Conservation (phyloP, 257 asterid species). For the Euphrasia confusa region DNA sequence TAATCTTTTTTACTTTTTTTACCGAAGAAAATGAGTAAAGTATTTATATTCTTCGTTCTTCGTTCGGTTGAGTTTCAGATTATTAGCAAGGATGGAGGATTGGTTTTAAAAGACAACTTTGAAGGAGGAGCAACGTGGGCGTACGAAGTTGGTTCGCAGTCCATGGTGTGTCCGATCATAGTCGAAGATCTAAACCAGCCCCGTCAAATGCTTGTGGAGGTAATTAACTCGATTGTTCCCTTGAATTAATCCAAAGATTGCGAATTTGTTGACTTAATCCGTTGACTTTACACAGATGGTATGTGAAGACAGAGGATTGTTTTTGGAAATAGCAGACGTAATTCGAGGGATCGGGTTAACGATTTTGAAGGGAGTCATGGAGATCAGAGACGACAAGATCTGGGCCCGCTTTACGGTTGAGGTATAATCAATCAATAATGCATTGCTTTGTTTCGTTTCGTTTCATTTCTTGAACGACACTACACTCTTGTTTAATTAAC, state of each 20-base stretch:
- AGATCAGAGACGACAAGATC: slow-evolving; percentile 67
- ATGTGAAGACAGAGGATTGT: slow-evolving; percentile 78
- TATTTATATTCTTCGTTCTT: not conserved
- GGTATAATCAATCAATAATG: too few species aligned
- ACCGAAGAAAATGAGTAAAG: not conserved
- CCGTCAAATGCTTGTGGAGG: slow-evolving; percentile 94
- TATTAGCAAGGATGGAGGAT: slow-evolving; percentile 67
- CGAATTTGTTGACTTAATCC: not conserved
- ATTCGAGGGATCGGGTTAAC: slow-evolving; percentile 84
- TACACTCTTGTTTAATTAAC: slow-evolving; percentile 4
- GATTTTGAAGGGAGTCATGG: slow-evolving; percentile 89
- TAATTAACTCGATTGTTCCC: slow-evolving; percentile 16
- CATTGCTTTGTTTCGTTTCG: not conserved
- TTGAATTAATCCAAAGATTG: not conserved
- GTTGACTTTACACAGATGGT: slow-evolving; percentile 56
- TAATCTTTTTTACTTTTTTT: not conserved
- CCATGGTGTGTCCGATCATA: slow-evolving; percentile 79
- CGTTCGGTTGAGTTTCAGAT: slow-evolving; percentile 39
- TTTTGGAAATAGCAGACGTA: slow-evolving; percentile 88
- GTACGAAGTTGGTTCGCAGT: slow-evolving; percentile 82
- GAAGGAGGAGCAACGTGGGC: slow-evolving; percentile 99
- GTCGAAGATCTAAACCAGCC: slow-evolving; percentile 92
- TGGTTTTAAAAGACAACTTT: slow-evolving; percentile 56
- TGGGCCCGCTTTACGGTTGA: slow-evolving; percentile 92
- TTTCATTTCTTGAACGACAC: too few species aligned